Conservation (phyloP, 257 asterid genomes). For the Gardenia jasminoides region DNA sequence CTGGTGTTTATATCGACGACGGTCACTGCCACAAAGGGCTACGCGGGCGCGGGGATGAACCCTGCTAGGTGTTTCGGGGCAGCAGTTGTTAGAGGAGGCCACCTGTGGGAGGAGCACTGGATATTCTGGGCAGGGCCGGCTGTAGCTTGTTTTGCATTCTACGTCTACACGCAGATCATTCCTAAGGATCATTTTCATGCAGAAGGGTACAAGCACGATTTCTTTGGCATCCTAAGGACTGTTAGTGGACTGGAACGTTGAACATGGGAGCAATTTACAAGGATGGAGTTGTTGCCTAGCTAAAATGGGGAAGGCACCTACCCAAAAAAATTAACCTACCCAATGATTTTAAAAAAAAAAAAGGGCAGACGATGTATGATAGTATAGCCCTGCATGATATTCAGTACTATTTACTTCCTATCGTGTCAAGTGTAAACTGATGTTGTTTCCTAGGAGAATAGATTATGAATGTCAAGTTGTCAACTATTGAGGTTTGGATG, state of each 20-base stretch:
- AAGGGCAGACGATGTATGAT: too few relatives aligned
- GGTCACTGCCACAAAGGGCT: conserved; percentile 44
- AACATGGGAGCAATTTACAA: too few relatives aligned
- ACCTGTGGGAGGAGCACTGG: conserved; percentile 76
- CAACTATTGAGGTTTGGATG: too few relatives aligned
- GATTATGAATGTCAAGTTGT: too few relatives aligned
- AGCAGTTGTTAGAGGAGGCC: conserved; percentile 72
- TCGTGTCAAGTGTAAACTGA: too few relatives aligned
- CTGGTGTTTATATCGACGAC: conserved; percentile 44
- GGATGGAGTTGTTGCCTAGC: too few relatives aligned
- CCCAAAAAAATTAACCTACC: too few relatives aligned
- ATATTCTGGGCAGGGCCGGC: conserved; percentile 75
- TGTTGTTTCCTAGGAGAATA: too few relatives aligned
- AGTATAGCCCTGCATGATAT: too few relatives aligned
- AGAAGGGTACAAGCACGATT: conserved; percentile 59
- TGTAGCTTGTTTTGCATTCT: conserved; percentile 53
- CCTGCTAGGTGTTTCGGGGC: conserved; percentile 84
- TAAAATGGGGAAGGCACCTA: too few relatives aligned
- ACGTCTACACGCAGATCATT: conserved; percentile 60
- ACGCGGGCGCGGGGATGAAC: conserved; percentile 70
- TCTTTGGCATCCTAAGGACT: conserved; percentile 12
- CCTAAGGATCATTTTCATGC: conserved; percentile 54
- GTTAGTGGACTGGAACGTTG: neutral
- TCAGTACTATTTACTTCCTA: too few relatives aligned
- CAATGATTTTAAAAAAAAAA: too few relatives aligned